phyloP scores from a whole-genome alignment of 2,329 filamentous ascomycete species.

The Bipolaris sorokiniana region DNA sequence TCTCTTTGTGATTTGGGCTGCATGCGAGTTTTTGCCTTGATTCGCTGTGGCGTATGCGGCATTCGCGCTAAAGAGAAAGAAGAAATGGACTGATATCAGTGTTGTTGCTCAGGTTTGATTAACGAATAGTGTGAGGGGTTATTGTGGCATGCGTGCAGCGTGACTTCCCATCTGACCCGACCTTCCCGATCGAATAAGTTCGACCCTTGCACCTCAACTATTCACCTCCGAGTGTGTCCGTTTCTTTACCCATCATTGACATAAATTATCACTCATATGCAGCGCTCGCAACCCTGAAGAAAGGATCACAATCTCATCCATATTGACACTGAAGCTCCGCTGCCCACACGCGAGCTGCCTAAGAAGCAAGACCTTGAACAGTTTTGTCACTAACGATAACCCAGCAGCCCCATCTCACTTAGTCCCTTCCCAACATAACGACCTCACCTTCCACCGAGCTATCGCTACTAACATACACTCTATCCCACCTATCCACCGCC shows the following conservation, averaged over 20 bases:
- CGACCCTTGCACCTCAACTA: not conserved
- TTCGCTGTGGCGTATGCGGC: not conserved
- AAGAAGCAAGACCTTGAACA: too few relatives aligned
- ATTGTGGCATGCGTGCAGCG: not conserved
- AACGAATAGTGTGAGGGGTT: not conserved
- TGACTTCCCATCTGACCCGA: not conserved
- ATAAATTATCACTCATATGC: too few relatives aligned
- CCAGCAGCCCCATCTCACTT: not conserved
- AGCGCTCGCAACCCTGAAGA: too few relatives aligned
- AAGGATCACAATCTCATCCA: too few relatives aligned
- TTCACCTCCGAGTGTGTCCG: not conserved
- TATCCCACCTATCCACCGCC: conserved; percentile 30
- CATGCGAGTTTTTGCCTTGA: not conserved
- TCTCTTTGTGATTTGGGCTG: not conserved
- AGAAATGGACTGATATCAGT: not conserved
- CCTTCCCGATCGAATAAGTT: not conserved
- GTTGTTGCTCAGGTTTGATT: not conserved
- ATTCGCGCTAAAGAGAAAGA: not conserved
- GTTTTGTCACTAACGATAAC: too few relatives aligned
- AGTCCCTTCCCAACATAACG: conserved; percentile 32
- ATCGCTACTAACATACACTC: conserved; percentile 42
- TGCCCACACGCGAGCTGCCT: too few relatives aligned
- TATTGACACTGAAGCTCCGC: too few relatives aligned
- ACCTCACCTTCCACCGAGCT: conserved; percentile 37
- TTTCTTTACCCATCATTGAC: too few relatives aligned